A percentile compares a stretch with the other conserved stretches of the same genome.
Conservation (phyloP, 805 yeast genomes). For the fission yeast (Schizosaccharomyces pombe) region DNA sequence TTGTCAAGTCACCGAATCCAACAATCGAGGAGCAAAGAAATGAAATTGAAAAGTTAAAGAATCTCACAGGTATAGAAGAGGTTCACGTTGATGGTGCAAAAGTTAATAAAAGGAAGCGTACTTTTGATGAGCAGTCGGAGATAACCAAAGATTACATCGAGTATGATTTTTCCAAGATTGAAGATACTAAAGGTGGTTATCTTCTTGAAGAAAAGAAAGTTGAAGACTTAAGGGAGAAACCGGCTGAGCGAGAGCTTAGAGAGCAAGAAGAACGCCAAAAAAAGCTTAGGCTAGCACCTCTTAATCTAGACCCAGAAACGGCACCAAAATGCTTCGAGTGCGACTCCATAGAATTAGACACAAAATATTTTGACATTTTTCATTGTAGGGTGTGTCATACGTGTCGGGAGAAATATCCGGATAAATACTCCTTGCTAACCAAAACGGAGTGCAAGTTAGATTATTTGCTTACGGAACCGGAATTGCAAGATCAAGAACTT, state of each 20-base stretch:
- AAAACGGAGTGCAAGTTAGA: conserved; percentile 90
- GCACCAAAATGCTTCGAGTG: conserved; percentile 78
- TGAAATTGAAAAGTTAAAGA: not conserved
- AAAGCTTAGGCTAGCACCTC: conserved; percentile 7
- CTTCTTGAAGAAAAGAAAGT: conserved; percentile 23
- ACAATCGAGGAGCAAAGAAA: not conserved
- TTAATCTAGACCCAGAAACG: conserved; percentile 24
- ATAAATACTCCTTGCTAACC: conserved; percentile 72
- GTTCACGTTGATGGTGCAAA: not conserved
- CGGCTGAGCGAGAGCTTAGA: not conserved
- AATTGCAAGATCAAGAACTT: conserved; percentile 43
- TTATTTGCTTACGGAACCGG: conserved; percentile 82
- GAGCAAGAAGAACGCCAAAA: conserved; percentile 17
- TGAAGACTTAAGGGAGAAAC: conserved; percentile 24
- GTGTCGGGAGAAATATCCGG: conserved; percentile 53
- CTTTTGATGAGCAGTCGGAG: not conserved
- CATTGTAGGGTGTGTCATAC: conserved; percentile 51
- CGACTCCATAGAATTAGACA: conserved; percentile 52
- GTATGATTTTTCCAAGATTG: conserved; percentile 68
- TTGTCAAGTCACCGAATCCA: not conserved
- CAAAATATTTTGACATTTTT: conserved; percentile 44
- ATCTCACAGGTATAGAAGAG: not conserved
- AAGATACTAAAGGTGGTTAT: conserved; percentile 72
- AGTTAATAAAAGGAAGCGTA: not conserved
- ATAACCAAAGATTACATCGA: conserved; percentile 13